Conservation (phyloP, 139 green algal genomes). For the Closterium sp. region DNA sequence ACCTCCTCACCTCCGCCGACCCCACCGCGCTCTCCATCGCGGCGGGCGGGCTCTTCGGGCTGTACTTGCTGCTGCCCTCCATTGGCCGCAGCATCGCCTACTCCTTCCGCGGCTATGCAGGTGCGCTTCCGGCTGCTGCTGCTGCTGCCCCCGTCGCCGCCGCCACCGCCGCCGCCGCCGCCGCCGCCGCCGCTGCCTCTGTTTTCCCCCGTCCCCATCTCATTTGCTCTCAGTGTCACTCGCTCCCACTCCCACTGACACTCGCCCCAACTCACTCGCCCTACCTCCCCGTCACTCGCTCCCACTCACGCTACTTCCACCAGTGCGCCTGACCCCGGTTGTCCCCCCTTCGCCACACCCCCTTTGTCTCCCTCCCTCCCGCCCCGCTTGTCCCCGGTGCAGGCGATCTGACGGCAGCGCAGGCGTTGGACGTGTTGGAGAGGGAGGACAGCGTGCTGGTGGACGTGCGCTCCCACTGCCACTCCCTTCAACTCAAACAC, state of each 20-base stretch:
- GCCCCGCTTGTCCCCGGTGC: no score
- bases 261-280: no score
- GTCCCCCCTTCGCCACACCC: not conserved
- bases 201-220: not conserved
- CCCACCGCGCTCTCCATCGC: slow-evolving; percentile 18
- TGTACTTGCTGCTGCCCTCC: slow-evolving; percentile 37
- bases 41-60: slow-evolving; percentile 18
- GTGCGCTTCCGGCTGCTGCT: not conserved
- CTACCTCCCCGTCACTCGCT: not conserved
- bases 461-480: slow-evolving; percentile 19
- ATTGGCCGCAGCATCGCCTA: slow-evolving; percentile 6
- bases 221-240: not conserved
- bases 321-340: not conserved
- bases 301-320: no score
- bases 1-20: not conserved
- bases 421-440: slow-evolving; percentile 10
- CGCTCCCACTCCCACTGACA: no score
- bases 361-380: not conserved
- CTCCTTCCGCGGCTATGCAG: slow-evolving; percentile 20
- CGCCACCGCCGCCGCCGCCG: not conserved
- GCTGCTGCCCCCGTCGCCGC: not conserved
- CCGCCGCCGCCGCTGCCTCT: not conserved
- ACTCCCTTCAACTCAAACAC: no score
- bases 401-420: slow-evolving; percentile 10
- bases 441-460: slow-evolving; percentile 5